A percentile compares a stretch with the other conserved stretches of the same genome.
Evolutionary conservation across 441 rosid genomes (phyloP).

Genomic region (Erodium moschatum): DNA sequence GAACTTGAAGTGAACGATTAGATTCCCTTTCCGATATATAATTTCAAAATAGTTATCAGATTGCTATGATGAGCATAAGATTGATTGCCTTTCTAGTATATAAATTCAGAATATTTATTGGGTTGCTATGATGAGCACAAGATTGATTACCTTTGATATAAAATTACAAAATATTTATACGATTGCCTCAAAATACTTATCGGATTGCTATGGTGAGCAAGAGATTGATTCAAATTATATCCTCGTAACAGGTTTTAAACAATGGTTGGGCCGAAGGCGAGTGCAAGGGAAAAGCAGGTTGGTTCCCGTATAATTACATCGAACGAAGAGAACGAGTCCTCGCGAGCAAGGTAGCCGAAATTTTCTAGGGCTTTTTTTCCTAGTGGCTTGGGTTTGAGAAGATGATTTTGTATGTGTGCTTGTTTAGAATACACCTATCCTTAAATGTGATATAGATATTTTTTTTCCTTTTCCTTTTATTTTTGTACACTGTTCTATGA

Average conservation of each 20-base stretch:
- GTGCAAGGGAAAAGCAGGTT: slow-evolving; percentile 84
- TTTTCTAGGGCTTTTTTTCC: slow-evolving; percentile 34
- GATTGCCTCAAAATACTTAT: too few relatives aligned
- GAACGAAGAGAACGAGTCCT: slow-evolving; percentile 83
- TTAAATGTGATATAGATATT: not conserved
- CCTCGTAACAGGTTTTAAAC: slow-evolving; percentile 48
- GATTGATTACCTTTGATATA: too few relatives aligned
- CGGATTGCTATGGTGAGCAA: not conserved
- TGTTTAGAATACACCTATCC: slow-evolving; percentile 5
- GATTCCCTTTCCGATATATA: too few relatives aligned
- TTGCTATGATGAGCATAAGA: too few relatives aligned
- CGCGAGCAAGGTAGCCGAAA: slow-evolving; percentile 74
- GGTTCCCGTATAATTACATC: slow-evolving; percentile 74
- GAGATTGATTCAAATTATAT: slow-evolving; percentile 11
- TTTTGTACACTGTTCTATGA: not conserved
- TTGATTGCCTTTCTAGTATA: too few relatives aligned
- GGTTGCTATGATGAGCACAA: too few relatives aligned
- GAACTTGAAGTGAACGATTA: too few relatives aligned
- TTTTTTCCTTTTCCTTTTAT: not conserved
- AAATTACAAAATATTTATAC: not conserved
- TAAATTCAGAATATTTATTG: too few relatives aligned
- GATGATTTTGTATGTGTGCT: slow-evolving; percentile 24
- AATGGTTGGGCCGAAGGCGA: slow-evolving; percentile 96
- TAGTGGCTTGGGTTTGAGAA: not conserved
- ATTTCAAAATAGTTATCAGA: too few relatives aligned